Percentiles rank a stretch among this genome's conserved stretches.
Conservation (phyloP, 345 rosid genomes). For the Gossypium anomalum region DNA sequence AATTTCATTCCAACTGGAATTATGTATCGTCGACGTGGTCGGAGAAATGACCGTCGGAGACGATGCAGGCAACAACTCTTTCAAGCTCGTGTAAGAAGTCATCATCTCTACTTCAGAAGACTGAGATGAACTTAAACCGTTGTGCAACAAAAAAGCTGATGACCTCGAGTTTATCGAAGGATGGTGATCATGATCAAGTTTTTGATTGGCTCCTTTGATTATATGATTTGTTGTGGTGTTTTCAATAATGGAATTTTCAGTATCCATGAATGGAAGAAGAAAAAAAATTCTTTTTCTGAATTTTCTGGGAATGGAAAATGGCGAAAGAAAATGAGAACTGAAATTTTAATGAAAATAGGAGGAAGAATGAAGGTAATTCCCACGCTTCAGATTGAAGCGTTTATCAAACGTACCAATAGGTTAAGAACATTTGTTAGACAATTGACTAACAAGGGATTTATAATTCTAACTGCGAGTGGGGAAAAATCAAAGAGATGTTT, state of each 20-base stretch:
- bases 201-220: not conserved
- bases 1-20: conserved; percentile 55
- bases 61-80: conserved; percentile 39
- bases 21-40: not conserved
- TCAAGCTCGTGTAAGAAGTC: conserved; percentile 44
- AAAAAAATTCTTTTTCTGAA: too few species aligned
- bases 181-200: not conserved
- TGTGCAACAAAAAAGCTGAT: conserved; percentile 20
- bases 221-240: not conserved
- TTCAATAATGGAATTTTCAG: not conserved
- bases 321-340: too few species aligned
- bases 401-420: too few species aligned
- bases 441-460: too few species aligned
- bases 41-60: conserved; percentile 23
- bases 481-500: too few species aligned
- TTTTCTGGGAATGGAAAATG: too few species aligned
- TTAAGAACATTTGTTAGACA: too few species aligned
- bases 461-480: too few species aligned
- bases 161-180: not conserved
- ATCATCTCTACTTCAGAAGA: conserved; percentile 41
- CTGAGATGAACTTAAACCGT: conserved; percentile 22
- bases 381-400: too few species aligned
- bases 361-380: too few species aligned
- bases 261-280: not conserved
- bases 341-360: too few species aligned